phyloP scores from a whole-genome alignment of 495 filamentous ascomycete species.

The Hapsidospora chrysogenum region DNA sequence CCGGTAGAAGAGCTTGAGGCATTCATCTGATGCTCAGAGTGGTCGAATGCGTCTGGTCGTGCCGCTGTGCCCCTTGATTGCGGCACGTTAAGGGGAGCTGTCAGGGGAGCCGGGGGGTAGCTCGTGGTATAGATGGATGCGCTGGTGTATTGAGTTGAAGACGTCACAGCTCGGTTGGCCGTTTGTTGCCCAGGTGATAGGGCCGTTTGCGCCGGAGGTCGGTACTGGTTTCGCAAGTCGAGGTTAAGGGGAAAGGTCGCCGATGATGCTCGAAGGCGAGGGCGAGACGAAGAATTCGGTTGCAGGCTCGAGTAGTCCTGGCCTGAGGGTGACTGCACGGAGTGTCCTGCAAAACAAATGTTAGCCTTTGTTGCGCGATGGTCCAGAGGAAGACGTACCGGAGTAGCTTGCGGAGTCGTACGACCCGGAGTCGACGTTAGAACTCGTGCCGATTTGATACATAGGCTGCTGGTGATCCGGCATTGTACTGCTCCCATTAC shows the following conservation, averaged over 20 bases:
- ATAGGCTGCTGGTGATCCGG: conserved; percentile 17
- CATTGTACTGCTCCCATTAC: conserved; percentile 29
- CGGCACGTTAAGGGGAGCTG: conserved; percentile 16
- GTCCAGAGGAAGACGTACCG: too few relatives aligned
- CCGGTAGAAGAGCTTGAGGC: too few relatives aligned
- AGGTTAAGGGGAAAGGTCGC: conserved; percentile 28
- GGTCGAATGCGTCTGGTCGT: too few relatives aligned
- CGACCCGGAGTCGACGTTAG: too few relatives aligned
- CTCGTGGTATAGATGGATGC: conserved; percentile 30
- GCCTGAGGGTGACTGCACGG: too few relatives aligned
- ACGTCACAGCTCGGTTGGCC: conserved; percentile 17
- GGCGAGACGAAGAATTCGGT: too few relatives aligned
- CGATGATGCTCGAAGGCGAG: conserved; percentile 28
- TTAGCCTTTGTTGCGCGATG: too few relatives aligned
- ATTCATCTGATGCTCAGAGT: too few relatives aligned
- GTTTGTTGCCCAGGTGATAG: conserved; percentile 22
- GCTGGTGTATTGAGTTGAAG: conserved; percentile 20
- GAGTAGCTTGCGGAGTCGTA: too few relatives aligned
- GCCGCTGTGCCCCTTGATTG: too few relatives aligned
- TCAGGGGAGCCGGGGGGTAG: conserved; percentile 35
- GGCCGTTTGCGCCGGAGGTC: conserved; percentile 20
- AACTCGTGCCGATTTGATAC: background rate
- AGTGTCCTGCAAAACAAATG: too few relatives aligned
- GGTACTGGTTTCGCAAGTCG: conserved; percentile 31
- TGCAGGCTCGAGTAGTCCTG: too few relatives aligned